Percentiles rank a stretch among this genome's conserved stretches.
Evolutionary conservation across 192 early-diverging fungal species (phyloP).

Genomic region (Rhizophagus prolifer): DNA sequence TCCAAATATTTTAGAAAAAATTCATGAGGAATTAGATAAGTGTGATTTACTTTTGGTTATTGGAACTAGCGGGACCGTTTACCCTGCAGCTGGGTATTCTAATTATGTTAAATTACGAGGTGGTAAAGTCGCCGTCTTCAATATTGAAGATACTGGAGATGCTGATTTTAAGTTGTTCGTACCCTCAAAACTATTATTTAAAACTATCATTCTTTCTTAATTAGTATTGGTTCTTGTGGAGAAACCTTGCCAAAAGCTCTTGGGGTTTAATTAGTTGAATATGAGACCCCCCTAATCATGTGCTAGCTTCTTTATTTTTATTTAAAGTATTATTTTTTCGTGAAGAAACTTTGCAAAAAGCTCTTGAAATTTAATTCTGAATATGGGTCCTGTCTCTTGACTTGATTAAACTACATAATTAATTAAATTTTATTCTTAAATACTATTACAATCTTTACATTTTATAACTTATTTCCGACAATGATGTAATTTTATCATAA

Average conservation of each 20-base stretch:
- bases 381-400: too few relatives aligned
- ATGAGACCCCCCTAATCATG: too few relatives aligned
- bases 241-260: conserved; percentile 6
- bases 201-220: neutral
- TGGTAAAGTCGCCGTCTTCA: conserved; percentile 12
- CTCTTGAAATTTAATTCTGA: too few relatives aligned
- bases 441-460: too few relatives aligned
- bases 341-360: too few relatives aligned
- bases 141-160: conserved; percentile 6
- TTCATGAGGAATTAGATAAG: conserved; percentile 8
- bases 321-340: too few relatives aligned
- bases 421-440: too few relatives aligned
- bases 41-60: conserved; percentile 28
- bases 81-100: conserved; percentile 22
- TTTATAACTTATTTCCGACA: too few relatives aligned
- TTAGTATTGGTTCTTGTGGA: conserved; percentile 22
- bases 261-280: too few relatives aligned
- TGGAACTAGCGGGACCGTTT: conserved; percentile 22
- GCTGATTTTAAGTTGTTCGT: conserved; percentile 27
- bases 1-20: neutral
- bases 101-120: neutral
- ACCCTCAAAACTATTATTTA: too few relatives aligned
- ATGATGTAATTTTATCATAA: neutral
- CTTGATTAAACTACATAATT: too few relatives aligned
- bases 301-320: too few relatives aligned